Evolutionary conservation across 176 grass and related monocot species (phyloP).

Genomic region (Aechmea fasciata): DNA sequence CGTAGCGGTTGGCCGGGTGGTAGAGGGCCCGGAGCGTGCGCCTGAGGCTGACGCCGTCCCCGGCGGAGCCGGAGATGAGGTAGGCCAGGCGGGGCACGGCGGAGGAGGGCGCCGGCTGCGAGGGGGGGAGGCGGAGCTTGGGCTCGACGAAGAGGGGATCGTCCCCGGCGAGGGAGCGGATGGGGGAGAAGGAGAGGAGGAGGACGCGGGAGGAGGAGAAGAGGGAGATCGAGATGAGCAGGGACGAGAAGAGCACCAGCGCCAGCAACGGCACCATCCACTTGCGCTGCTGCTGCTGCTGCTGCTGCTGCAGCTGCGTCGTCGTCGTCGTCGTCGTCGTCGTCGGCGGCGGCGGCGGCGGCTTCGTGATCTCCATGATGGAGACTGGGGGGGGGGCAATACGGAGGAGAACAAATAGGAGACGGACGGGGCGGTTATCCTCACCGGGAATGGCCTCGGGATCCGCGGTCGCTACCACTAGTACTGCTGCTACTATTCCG

Average conservation of each 20-base stretch:
- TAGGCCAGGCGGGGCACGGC: constrained; percentile 10
- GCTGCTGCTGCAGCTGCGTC: constrained; percentile 6
- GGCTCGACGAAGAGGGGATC: constrained; percentile 16
- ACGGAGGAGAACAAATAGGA: too few species aligned
- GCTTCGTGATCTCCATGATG: constrained; percentile 45
- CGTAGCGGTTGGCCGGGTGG: constrained; percentile 15
- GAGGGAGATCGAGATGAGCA: constrained; percentile 64
- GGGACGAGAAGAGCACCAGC: constrained; percentile 53
- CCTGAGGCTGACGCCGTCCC: constrained; percentile 6
- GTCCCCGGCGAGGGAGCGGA: constrained; percentile 22
- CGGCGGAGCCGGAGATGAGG: constrained; percentile 16
- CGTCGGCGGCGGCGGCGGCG: constrained; percentile 23
- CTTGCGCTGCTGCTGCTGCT: constrained; percentile 41
- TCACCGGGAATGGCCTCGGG: background rate
- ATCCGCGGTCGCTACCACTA: background rate
- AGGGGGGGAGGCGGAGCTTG: constrained; percentile 5
- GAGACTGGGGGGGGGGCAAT: background rate
- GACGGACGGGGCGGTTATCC: too few species aligned
- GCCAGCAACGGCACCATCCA: constrained; percentile 77
- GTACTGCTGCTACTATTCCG: background rate
- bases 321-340: constrained; percentile 17
- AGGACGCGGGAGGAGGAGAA: constrained; percentile 62
- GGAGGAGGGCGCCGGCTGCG: background rate
- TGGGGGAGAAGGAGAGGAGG: constrained; percentile 41
- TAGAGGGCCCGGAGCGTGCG: constrained; percentile 18